These are phyloP conservation scores for Dothiorella sarmentorum DNA, from an alignment of 2,329 filamentous ascomycete genomes.

Conservation along the genomic window DNA sequence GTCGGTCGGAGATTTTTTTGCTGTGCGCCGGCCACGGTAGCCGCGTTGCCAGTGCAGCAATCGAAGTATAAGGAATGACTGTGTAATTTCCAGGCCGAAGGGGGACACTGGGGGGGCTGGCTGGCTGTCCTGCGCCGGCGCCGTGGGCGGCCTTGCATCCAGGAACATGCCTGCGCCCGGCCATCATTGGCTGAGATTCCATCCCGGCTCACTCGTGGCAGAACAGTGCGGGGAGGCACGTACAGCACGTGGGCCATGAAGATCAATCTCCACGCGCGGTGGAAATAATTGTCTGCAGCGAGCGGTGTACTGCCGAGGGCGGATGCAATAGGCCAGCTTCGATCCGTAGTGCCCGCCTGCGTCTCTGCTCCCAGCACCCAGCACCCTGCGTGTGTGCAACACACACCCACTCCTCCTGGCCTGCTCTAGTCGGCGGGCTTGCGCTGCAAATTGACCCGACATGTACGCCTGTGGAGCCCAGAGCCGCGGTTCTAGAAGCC, in stretches of 20 bases:
- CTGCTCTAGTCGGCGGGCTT: no score
- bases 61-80: slow-evolving; percentile 14
- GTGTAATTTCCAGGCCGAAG: slow-evolving; percentile 11
- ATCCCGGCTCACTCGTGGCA: no score
- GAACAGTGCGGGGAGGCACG: slow-evolving; percentile 18
- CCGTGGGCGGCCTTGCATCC: slow-evolving; percentile 12
- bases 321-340: slow-evolving; percentile 12
- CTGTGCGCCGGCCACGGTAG: no score
- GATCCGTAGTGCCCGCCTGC: not conserved
- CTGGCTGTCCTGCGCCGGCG: slow-evolving; percentile 6
- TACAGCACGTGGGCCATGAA: slow-evolving; percentile 15
- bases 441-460: not conserved
- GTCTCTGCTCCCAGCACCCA: not conserved
- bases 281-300: no score
- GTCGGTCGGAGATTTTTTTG: no score
- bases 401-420: no score
- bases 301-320: no score
- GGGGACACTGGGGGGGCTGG: not conserved
- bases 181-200: slow-evolving; percentile 8
- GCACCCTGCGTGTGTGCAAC: no score
- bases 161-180: slow-evolving; percentile 15
- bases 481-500: slow-evolving; percentile 7
- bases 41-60: no score
- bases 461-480: not conserved
- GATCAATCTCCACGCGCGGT: slow-evolving; percentile 18